A percentile compares a stretch with the other conserved stretches of the same genome.
Evolutionary conservation across 805 yeast genomes (phyloP).

Genomic region (Pachysolen tannophilus): DNA sequence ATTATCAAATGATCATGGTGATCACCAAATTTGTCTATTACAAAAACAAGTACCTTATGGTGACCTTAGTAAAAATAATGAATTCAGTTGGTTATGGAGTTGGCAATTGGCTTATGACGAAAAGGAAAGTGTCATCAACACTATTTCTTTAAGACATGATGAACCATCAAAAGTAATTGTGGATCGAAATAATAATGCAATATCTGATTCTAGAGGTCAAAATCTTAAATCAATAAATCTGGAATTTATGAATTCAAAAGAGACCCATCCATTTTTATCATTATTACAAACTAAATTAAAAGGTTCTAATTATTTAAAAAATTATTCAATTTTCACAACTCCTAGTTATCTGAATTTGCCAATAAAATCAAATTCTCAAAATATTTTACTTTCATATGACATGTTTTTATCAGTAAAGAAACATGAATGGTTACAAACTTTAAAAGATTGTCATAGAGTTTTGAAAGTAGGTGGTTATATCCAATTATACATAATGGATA

Average conservation of each 20-base stretch:
- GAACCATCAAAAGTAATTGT: constrained; percentile 1
- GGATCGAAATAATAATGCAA: constrained; percentile 1
- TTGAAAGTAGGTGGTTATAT: constrained; percentile 22
- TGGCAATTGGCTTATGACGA: constrained; percentile 7
- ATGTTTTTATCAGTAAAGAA: constrained; percentile 14
- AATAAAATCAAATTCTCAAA: constrained; percentile 18
- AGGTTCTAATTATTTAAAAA: constrained; percentile 7
- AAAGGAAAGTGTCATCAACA: constrained; percentile 4
- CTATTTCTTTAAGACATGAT: constrained; percentile 3
- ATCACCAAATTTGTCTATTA: constrained; percentile 3
- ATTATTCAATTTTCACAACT: constrained; percentile 25
- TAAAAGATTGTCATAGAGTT: constrained; percentile 22
- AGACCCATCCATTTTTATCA: not conserved
- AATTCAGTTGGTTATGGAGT: constrained; percentile 3
- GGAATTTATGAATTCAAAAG: not conserved
- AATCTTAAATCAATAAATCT: constrained; percentile 2
- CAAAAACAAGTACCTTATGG: constrained; percentile 4
- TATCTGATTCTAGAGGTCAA: not conserved
- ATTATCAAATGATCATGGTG: not conserved
- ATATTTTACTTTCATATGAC: constrained; percentile 21
- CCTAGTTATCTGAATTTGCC: constrained; percentile 18
- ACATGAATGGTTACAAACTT: constrained; percentile 12
- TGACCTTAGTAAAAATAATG: not conserved
- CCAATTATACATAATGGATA: constrained; percentile 21
- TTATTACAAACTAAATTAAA: not conserved